Evolutionary conservation across 2,329 filamentous ascomycete species (phyloP).

Genomic region (Phyllosticta ampelicida): DNA sequence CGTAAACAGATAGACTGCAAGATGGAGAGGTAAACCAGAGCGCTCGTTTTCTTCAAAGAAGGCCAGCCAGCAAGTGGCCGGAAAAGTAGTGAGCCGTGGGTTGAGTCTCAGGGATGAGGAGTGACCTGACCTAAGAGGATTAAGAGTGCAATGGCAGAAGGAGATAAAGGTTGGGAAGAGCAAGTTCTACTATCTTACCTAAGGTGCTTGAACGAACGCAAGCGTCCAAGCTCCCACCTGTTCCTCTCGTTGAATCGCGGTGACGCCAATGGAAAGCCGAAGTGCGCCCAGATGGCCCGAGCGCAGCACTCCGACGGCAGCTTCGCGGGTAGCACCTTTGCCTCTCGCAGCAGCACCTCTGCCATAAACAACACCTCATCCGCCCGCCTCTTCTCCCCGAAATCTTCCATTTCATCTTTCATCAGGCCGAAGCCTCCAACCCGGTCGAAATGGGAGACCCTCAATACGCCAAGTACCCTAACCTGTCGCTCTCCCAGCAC

Average conservation of each 20-base stretch:
- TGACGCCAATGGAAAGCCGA: constrained; percentile 10
- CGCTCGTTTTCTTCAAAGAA: background rate
- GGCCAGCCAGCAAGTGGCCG: background rate
- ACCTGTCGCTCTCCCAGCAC: constrained; percentile 71
- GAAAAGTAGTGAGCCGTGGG: background rate
- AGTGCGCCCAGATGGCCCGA: constrained; percentile 2
- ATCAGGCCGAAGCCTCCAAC: background rate
- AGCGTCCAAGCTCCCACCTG: background rate
- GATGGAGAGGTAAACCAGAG: background rate
- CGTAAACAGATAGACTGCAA: background rate
- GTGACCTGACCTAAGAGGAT: background rate
- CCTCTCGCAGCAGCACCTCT: constrained; percentile 10
- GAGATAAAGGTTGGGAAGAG: background rate
- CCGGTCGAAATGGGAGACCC: constrained; percentile 55
- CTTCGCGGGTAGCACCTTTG: background rate
- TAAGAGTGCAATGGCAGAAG: background rate
- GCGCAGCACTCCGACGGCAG: background rate
- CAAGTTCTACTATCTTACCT: background rate
- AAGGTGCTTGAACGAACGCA: background rate
- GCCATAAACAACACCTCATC: constrained; percentile 12
- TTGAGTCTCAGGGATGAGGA: background rate
- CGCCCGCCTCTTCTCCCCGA: background rate
- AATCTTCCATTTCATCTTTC: background rate
- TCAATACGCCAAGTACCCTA: constrained; percentile 75
- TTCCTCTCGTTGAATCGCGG: background rate